Base-by-base conservation (phyloP, 2,329 filamentous ascomycete genomes). In the Talaromyces rugulosus region DNA sequence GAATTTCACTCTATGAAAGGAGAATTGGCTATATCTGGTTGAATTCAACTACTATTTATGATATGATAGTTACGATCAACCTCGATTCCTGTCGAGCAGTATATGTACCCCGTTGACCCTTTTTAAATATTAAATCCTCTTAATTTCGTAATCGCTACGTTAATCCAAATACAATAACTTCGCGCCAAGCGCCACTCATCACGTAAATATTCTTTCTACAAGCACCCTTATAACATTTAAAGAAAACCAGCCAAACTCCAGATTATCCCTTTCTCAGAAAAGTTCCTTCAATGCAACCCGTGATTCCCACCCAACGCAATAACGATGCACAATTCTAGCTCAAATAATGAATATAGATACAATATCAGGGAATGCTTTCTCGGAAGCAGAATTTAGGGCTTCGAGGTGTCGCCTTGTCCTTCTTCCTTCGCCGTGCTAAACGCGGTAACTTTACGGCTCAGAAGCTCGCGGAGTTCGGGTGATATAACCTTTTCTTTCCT, bases 381-480 rank as follows among this genome's bases (percentile, higher is more conserved):
- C 14, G 27, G 18, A 53, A 30, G 14, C 28, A 31, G 30, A 28
- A 30, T 28, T 53, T 53, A 53, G 3, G 50, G 50, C 5, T 31
- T 53, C 50, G 28, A 31, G 14, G 33, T 36, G n/a, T n/a, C 33
- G 7, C 42, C 50, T 50, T 57, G 44, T 53, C 7, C 57, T 52
- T 57, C n/a, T 1, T 59, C 23, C 31, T 57, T 53, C 16, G 52
- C 7, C n/a, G 54, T 34, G 31, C 11, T 56, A 9, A 44, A 56
- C 9, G 42, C 33, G 7, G 40, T 56, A 30, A 44, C 59, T 63
- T 89, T 85, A 63, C 83, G 79, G 65, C 83, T 85, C n/a, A 90
- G 71, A 51, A 91, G 66, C 6, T 78, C 75, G 55, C 88, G 81
- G 62, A 91, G 72, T 67, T 90, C 86, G 0, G 85, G 81, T 65